phyloP scores from a whole-genome alignment of 345 rosid species.

The Euphorbia pulcherrima region DNA sequence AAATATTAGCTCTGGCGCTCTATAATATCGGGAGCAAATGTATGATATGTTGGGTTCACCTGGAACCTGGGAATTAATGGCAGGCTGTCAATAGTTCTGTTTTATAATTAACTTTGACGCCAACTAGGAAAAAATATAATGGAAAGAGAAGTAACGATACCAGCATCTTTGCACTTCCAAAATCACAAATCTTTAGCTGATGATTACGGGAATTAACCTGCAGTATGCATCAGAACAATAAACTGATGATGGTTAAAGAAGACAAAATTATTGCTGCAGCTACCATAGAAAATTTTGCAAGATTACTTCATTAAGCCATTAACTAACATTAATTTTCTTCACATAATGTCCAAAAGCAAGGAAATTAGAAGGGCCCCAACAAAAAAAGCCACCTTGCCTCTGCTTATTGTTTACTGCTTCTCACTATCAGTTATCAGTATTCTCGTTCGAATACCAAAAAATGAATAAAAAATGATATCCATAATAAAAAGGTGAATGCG shows the following conservation, averaged over 20 bases:
- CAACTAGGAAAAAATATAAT: background rate
- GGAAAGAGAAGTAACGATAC: slow-evolving; percentile 40
- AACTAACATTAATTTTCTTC: background rate
- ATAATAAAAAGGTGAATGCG: background rate
- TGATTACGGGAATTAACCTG: slow-evolving; percentile 90
- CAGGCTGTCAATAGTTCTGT: slow-evolving; percentile 1
- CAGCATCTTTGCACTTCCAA: slow-evolving; percentile 98
- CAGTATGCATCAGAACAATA: slow-evolving; percentile 25
- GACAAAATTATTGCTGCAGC: background rate
- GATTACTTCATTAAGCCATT: background rate
- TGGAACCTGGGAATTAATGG: slow-evolving; percentile 56
- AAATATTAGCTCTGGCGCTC: slow-evolving; percentile 98
- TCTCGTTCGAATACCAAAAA: background rate
- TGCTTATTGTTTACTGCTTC: background rate
- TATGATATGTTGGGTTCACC: slow-evolving; percentile 98
- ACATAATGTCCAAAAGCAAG: background rate
- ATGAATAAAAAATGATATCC: background rate
- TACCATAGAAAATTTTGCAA: background rate
- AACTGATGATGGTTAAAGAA: slow-evolving; percentile 3
- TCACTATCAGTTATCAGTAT: background rate
- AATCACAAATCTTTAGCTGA: slow-evolving; percentile 91
- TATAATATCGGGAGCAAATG: slow-evolving; percentile 93
- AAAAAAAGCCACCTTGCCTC: background rate
- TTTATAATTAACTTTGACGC: slow-evolving; percentile 11
- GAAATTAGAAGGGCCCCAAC: background rate